Percentiles rank a stretch among this genome's conserved stretches.
Evolutionary conservation across 2,329 filamentous ascomycete genomes (phyloP).

Genomic region (Ophiostoma novo-ulmi): DNA sequence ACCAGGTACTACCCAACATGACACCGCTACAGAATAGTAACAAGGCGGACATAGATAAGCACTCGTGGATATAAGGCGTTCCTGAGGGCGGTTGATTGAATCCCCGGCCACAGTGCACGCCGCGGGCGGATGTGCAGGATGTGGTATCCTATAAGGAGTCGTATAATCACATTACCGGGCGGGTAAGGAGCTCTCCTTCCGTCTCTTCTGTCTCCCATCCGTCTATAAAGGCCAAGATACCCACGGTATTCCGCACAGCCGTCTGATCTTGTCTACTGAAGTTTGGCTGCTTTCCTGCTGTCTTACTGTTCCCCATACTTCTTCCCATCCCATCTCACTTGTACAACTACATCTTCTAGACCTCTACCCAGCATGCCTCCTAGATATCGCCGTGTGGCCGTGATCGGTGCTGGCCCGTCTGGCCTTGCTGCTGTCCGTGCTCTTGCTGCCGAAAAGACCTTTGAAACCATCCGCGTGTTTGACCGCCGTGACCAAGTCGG

Average conservation of each 20-base stretch:
- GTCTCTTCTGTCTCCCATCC: background rate
- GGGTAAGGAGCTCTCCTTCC: background rate
- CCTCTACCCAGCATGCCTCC: background rate
- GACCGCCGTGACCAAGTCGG: slow-evolving; percentile 31
- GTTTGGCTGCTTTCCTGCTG: background rate
- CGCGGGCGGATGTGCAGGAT: background rate
- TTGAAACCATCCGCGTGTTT: slow-evolving; percentile 40
- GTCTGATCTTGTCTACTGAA: background rate
- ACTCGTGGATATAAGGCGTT: background rate
- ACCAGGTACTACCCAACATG: background rate
- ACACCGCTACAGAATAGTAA: background rate
- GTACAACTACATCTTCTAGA: background rate
- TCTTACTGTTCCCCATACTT: background rate
- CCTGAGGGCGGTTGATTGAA: background rate
- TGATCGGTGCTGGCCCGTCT: slow-evolving; percentile 42
- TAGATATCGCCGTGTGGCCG: slow-evolving; percentile 34
- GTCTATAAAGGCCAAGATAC: background rate
- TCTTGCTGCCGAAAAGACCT: slow-evolving; percentile 38
- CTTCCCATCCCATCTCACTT: too few relatives aligned
- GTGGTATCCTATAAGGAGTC: background rate
- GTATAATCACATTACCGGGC: background rate
- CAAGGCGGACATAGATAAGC: background rate
- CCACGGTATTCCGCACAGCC: background rate
- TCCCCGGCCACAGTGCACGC: background rate
- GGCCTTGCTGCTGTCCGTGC: slow-evolving; percentile 31